Evolutionary conservation across 805 yeast genomes (phyloP), one percentile per base, ranked within the genome.

Genomic region (Metschnikowia dekortorum): DNA sequence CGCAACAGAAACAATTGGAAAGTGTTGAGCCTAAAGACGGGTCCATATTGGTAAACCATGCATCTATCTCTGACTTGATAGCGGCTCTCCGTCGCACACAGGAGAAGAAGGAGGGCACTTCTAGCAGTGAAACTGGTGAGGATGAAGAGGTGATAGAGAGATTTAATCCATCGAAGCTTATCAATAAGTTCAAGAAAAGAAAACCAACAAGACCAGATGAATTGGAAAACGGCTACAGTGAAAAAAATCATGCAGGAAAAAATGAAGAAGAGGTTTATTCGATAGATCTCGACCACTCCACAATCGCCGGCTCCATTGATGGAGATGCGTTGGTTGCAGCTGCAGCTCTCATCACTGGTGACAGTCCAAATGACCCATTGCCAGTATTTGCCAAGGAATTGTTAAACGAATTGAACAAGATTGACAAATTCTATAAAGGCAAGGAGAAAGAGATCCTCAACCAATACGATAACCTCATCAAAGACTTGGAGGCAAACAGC

Each of bases 341-440:
- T 3, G 56, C 54, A 28, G 51, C 43, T 8, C 11, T 49, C 4
- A 46, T 51, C 13, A 38, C 45, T 13, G 46, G 50, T 28, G 48
- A 46, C 33, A 40, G 53, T 9, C 45, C 44, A 14, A 50, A 59
- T 35, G 67, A 61, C 47, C 71, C 73, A 2, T 61, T 71, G 49
- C 72, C 70, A 36, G 69, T 75, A 2, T 83, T 84, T 52, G 54
- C 81, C 36, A 64, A 70, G 34, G 73, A 71, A 49, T 66, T 84
- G 45, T 58, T 70, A 29, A 64, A 61, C n/a, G 85, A 83, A 58
- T 69, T 81, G 49, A 53, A 56, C 26, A 82, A 80, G 56, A 74
- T 83, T 50, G 82, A 80, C 58, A 68, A 63, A 7, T 83, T 83
- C 53, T 83, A 77, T 62, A 65, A 67, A 38, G 50, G 57, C 14